These are phyloP conservation scores for Kwoniella dendrophila DNA, from an alignment of 768 basidiomycete species.

Conservation along the genomic window DNA sequence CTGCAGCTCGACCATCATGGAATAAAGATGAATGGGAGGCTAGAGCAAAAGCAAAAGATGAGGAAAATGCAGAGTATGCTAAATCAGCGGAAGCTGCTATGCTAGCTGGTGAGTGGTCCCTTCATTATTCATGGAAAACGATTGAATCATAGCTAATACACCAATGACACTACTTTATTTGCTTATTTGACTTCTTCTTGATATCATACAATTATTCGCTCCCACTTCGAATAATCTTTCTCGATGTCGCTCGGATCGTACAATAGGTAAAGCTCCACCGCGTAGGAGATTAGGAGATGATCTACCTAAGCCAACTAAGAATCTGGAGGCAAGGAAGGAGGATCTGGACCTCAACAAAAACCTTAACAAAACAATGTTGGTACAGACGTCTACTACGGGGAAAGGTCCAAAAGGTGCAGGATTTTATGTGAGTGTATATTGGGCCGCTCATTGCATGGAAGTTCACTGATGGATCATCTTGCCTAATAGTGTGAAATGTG, in stretches of 20 bases:
- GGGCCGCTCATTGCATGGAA: no score
- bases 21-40: conserved; percentile 70
- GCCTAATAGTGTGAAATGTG: conserved; percentile 73
- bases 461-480: not conserved
- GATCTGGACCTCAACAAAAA: conserved; percentile 93
- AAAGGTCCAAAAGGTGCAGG: conserved; percentile 73
- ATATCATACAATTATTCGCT: no score
- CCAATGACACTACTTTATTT: no score
- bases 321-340: conserved; percentile 83
- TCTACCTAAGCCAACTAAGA: conserved; percentile 87
- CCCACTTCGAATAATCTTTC: no score
- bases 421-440: conserved; percentile 63
- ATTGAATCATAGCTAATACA: no score
- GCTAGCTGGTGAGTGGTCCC: conserved; percentile 57
- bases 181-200: no score
- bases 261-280: conserved; percentile 67
- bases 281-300: conserved; percentile 60
- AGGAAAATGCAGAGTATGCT: conserved; percentile 76
- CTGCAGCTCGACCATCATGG: conserved; percentile 72
- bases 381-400: conserved; percentile 63
- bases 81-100: conserved; percentile 60
- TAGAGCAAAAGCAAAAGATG: conserved; percentile 55
- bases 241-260: no score
- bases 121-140: no score
- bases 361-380: conserved; percentile 90